Conservation (phyloP, 768 basidiomycete species). For the Tephrocybe rancida region DNA sequence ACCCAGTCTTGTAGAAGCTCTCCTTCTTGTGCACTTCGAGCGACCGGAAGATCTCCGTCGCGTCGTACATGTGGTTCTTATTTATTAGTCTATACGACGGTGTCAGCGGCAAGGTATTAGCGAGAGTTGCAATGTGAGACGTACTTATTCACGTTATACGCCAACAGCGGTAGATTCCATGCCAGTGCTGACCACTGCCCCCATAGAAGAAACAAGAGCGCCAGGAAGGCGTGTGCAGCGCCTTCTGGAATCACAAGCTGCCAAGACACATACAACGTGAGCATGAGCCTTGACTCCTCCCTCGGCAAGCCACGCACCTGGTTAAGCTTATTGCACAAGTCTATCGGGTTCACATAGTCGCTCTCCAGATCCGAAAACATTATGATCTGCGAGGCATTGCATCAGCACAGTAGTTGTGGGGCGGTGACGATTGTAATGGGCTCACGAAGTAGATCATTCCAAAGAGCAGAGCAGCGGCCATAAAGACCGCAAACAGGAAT, state of each 20-base stretch:
- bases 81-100: slow-evolving; percentile 73
- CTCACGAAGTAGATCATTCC: slow-evolving; percentile 99
- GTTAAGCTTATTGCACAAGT: slow-evolving; percentile 98
- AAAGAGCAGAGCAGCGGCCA: slow-evolving; percentile 93
- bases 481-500: slow-evolving; percentile 93
- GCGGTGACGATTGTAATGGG: slow-evolving; percentile 19
- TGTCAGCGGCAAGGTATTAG: neutral
- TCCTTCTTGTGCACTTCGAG: slow-evolving; percentile 94
- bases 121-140: slow-evolving; percentile 28
- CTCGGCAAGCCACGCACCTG: slow-evolving; percentile 55
- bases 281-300: neutral
- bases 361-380: slow-evolving; percentile 99
- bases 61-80: slow-evolving; percentile 98
- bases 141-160: slow-evolving; percentile 94
- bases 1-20: slow-evolving; percentile 90
- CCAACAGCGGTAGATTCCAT: slow-evolving; percentile 85
- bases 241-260: slow-evolving; percentile 98
- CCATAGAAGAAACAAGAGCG: slow-evolving; percentile 84
- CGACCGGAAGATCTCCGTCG: slow-evolving; percentile 99
- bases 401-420: slow-evolving; percentile 2
- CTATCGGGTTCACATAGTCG: slow-evolving; percentile 99
- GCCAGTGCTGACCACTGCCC: slow-evolving; percentile 97
- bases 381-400: slow-evolving; percentile 72
- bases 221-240: slow-evolving; percentile 89
- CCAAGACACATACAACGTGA: neutral